Evolutionary conservation across 2,329 filamentous ascomycete genomes (phyloP), one percentile per base, ranked within the genome.

Genomic region (Colletotrichum eremochloae): DNA sequence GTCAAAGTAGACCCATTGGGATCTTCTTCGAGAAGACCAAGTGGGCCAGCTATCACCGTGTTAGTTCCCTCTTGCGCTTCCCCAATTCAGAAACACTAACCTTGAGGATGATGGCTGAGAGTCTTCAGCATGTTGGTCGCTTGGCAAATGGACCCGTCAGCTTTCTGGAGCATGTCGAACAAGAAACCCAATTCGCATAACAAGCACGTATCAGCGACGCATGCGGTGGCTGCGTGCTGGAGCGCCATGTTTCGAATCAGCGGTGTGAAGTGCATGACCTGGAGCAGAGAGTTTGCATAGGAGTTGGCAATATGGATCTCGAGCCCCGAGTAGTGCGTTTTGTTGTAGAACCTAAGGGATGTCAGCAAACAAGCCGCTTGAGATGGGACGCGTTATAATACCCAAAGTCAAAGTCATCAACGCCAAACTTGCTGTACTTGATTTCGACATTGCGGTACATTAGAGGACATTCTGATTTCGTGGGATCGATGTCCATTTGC

Each of bases 321-420:
- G 50, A 99, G 85, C 0, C 96, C 96, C 12, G 96, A 97, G 79
- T 94, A 97, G 33, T 86, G 87, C 1, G 97, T 98, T 80, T 94
- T 95, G 82, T 99, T 99, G 86, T 97, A 99, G 81, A 94, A 98
- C 69, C 94, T 94, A 75, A 5, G 15, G 18, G 11, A 31, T 24
- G 69, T 79, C 36, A 80, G 77, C 53, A n/a, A 61, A 31, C 1
- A 38, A n/a, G 18, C 8, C 15, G 4, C 9, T 36, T 15, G 29
- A 14, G 24, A 8, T 11, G 18, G 24, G 50, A 42, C 31, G 11
- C 29, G n/a, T 40, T 36, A n/a, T 82, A 90, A 77, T 84, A 94
- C 91, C 93, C 93, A 82, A 99, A 99, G 81, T 99, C 96, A 80
- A 99, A 99, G 81, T 99, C 97, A 78, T 98, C 96, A n/a, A 99